Percentiles rank a stretch among this genome's conserved stretches.
phyloP scores from a whole-genome alignment of 306 rosid genomes.

The Senna siamea region DNA sequence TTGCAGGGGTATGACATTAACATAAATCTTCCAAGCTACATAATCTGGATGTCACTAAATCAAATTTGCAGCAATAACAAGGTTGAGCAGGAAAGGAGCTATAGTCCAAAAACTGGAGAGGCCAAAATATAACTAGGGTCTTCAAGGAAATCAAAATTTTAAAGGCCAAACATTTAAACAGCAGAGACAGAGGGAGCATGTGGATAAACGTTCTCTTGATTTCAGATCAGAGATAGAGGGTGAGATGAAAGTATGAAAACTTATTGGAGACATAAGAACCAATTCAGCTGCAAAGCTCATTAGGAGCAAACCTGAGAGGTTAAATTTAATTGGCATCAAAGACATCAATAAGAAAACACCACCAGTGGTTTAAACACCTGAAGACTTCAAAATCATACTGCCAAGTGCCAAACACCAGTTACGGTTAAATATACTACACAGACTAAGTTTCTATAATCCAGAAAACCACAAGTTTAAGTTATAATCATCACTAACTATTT shows the following conservation, averaged over 20 bases:
- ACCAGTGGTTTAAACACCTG: background rate
- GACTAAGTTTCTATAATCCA: background rate
- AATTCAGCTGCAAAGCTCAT: background rate
- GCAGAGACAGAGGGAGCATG: background rate
- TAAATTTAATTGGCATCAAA: background rate
- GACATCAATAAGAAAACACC: background rate
- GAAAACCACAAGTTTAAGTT: constrained; percentile 1
- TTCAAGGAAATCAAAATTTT: background rate
- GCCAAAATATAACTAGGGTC: background rate
- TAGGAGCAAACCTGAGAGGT: background rate
- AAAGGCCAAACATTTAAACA: background rate
- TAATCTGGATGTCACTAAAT: background rate
- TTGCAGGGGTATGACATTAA: background rate
- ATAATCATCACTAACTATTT: background rate
- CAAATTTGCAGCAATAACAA: background rate
- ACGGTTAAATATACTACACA: background rate
- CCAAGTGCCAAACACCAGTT: background rate
- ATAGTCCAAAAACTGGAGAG: background rate
- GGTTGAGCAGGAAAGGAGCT: background rate
- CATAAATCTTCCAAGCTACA: background rate
- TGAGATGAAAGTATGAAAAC: background rate
- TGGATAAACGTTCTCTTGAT: background rate
- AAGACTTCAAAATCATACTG: background rate
- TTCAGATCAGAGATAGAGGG: background rate
- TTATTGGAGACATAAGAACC: background rate